Percentiles rank a stretch among this genome's conserved stretches.
phyloP scores from a whole-genome alignment of 208 protist genomes.

The Wallacemonas rigidus region DNA sequence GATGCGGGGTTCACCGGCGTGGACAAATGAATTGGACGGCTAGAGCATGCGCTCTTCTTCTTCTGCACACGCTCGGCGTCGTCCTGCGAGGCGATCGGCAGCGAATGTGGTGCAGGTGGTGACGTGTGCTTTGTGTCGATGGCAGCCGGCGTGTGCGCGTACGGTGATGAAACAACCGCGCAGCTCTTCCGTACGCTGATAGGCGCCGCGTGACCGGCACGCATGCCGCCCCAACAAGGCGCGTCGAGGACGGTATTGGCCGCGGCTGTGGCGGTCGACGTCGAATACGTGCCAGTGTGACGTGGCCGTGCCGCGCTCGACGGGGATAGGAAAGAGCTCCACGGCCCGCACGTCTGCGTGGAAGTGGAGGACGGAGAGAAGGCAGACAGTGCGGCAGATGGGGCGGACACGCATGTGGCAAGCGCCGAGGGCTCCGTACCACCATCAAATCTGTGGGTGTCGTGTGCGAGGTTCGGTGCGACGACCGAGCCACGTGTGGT shows the following conservation, averaged over 20 bases:
- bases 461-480: too few relatives aligned
- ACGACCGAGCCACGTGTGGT: too few relatives aligned
- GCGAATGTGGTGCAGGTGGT: background rate
- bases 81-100: too few relatives aligned
- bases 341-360: background rate
- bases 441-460: too few relatives aligned
- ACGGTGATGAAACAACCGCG: background rate
- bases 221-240: constrained; percentile 1
- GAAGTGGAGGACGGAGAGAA: constrained; percentile 12
- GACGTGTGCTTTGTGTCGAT: background rate
- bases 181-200: constrained; percentile 5
- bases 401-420: too few relatives aligned
- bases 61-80: too few relatives aligned
- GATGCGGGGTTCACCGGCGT: too few relatives aligned
- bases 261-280: background rate
- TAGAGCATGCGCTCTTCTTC: too few relatives aligned
- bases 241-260: background rate
- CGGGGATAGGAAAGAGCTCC: background rate
- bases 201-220: constrained; percentile 1
- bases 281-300: background rate
- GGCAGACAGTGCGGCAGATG: background rate
- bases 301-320: background rate
- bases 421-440: too few relatives aligned
- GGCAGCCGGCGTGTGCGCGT: background rate
- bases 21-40: too few relatives aligned